These are phyloP conservation scores for Pisolithus thermaeus DNA, from an alignment of 1,284 basidiomycete genomes.

Conservation along the genomic window DNA sequence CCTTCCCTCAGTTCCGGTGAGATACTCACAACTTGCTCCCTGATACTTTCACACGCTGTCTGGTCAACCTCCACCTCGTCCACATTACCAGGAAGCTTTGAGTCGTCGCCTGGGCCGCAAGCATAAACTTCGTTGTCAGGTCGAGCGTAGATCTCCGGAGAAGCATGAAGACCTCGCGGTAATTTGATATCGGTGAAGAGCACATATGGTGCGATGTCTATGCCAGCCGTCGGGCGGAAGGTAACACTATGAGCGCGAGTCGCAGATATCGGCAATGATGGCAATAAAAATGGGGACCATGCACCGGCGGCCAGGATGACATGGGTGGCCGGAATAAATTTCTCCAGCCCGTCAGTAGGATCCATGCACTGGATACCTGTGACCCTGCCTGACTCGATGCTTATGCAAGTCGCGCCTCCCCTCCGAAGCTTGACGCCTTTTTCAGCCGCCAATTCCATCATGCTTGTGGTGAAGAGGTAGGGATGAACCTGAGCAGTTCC, in stretches of 20 bases:
- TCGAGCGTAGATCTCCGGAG: slow-evolving; percentile 67
- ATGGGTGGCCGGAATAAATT: slow-evolving; percentile 48
- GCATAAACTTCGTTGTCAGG: slow-evolving; percentile 65
- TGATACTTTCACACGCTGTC: slow-evolving; percentile 48
- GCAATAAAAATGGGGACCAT: slow-evolving; percentile 68
- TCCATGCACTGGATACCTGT: slow-evolving; percentile 48
- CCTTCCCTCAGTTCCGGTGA: slow-evolving; percentile 50
- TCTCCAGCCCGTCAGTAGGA: slow-evolving; percentile 25
- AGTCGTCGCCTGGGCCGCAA: slow-evolving; percentile 62
- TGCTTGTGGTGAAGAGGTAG: slow-evolving; percentile 70
- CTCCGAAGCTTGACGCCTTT: slow-evolving; percentile 45
- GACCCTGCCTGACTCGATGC: slow-evolving; percentile 38
- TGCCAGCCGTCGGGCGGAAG: slow-evolving; percentile 41
- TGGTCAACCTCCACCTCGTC: slow-evolving; percentile 55
- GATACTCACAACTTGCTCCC: slow-evolving; percentile 50
- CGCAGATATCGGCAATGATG: slow-evolving; percentile 47
- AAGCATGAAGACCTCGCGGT: slow-evolving; percentile 26
- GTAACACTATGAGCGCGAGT: slow-evolving; percentile 67
- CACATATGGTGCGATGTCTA: slow-evolving; percentile 53
- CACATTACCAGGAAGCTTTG: slow-evolving; percentile 50
- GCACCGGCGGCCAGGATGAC: slow-evolving; percentile 80
- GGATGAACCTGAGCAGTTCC: slow-evolving; percentile 81
- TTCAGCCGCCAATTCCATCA: slow-evolving; percentile 64
- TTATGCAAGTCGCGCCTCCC: slow-evolving; percentile 38
- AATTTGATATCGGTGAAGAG: slow-evolving; percentile 58